phyloP scores from a whole-genome alignment of 1,284 basidiomycete species.

The Cerioporus squamosus region DNA sequence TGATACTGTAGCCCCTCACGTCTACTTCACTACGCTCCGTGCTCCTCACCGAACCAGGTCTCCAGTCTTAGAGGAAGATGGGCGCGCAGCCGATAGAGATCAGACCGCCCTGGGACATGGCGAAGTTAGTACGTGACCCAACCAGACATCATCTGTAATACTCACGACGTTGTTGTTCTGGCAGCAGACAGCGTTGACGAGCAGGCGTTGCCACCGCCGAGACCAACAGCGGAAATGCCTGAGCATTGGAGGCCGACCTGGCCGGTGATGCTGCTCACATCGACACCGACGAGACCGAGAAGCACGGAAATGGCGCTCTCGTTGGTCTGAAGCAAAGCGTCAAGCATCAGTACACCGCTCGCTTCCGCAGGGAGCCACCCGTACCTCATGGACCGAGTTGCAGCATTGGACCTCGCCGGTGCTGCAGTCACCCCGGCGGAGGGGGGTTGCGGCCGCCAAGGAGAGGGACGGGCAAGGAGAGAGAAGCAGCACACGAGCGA shows the following conservation, averaged over 20 bases:
- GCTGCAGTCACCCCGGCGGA: slow-evolving; percentile 30
- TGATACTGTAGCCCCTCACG: slow-evolving; percentile 12
- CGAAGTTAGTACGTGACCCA: not conserved
- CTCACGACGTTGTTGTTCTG: slow-evolving; percentile 44
- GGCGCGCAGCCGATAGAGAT: slow-evolving; percentile 28
- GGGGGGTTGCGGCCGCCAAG: slow-evolving; percentile 31
- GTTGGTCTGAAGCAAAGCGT: slow-evolving; percentile 10
- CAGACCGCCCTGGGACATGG: slow-evolving; percentile 17
- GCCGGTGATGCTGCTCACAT: slow-evolving; percentile 11
- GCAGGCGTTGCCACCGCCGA: slow-evolving; percentile 32
- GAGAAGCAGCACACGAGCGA: slow-evolving; percentile 23
- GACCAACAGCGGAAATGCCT: slow-evolving; percentile 27
- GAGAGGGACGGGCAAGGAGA: slow-evolving; percentile 29
- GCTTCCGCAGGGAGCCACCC: not conserved
- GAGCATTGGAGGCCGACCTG: slow-evolving; percentile 29
- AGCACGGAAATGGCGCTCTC: slow-evolving; percentile 21
- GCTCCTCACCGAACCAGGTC: too few relatives aligned
- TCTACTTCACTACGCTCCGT: too few relatives aligned
- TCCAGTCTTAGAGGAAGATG: slow-evolving; percentile 23
- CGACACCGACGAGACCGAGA: slow-evolving; percentile 20
- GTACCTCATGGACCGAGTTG: slow-evolving; percentile 28
- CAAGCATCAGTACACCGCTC: not conserved
- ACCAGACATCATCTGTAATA: not conserved
- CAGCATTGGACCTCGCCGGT: slow-evolving; percentile 37
- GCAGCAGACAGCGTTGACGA: slow-evolving; percentile 45